Percentiles rank a stretch among this genome's conserved stretches.
phyloP scores from a whole-genome alignment of 2,329 filamentous ascomycete species.

The Chaetomiaceae sp. region DNA sequence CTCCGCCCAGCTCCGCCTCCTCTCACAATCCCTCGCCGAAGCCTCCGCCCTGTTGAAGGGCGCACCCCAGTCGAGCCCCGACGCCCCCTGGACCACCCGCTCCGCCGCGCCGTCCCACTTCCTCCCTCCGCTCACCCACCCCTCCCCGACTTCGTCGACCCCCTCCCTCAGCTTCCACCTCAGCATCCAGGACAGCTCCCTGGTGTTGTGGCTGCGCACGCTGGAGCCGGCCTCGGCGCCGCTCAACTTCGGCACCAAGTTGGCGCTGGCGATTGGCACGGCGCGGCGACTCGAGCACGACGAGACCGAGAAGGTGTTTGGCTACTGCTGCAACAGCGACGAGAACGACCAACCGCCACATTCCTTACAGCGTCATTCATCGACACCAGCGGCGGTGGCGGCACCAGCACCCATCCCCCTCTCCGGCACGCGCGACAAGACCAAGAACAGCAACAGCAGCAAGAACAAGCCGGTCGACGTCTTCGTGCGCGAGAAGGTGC shows the following conservation, averaged over 20 bases:
- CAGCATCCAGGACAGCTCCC: conserved; percentile 60
- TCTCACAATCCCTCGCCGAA: conserved; percentile 49
- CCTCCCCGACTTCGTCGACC: background rate
- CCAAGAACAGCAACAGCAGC: background rate
- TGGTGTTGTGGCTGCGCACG: conserved; percentile 64
- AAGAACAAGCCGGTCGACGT: conserved; percentile 51
- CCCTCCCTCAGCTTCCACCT: conserved; percentile 61
- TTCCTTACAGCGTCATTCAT: background rate
- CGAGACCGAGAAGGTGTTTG: conserved; percentile 73
- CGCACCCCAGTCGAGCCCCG: conserved; percentile 34
- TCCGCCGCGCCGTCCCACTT: conserved; percentile 42
- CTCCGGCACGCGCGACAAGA: conserved; percentile 8
- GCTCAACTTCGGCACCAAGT: conserved; percentile 57
- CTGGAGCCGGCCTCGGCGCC: conserved; percentile 61
- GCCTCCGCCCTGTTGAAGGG: conserved; percentile 52
- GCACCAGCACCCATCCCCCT: background rate
- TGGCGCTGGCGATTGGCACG: conserved; percentile 63
- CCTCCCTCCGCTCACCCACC: conserved; percentile 28
- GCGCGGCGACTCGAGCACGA: conserved; percentile 63
- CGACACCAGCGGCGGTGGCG: background rate
- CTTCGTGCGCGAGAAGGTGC: conserved; percentile 80
- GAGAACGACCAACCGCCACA: background rate
- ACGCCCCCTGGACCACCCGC: conserved; percentile 39
- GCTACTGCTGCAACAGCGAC: conserved; percentile 40
- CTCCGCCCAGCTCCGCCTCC: conserved; percentile 48